A percentile compares a stretch with the other conserved stretches of the same genome.
Conservation (phyloP, 768 basidiomycete species). For the Strobilomyces echinocephalus region DNA sequence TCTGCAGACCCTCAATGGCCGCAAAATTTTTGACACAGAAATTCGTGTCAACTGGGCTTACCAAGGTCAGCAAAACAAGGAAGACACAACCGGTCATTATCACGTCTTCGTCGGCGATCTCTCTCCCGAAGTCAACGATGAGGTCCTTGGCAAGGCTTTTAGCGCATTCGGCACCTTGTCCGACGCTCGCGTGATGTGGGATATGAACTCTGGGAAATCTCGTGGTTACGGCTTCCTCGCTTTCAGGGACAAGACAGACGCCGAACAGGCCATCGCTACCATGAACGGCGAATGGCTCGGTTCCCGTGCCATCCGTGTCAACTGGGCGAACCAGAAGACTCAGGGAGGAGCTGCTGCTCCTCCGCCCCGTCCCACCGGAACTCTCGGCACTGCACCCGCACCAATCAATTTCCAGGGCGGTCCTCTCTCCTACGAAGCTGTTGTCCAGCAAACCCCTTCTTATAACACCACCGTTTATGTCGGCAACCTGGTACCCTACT, state of each 20-base stretch:
- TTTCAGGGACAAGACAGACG: slow-evolving; percentile 98
- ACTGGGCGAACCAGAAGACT: slow-evolving; percentile 99
- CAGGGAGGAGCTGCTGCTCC: slow-evolving; percentile 47
- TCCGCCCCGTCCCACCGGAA: slow-evolving; percentile 39
- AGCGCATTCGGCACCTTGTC: slow-evolving; percentile 94
- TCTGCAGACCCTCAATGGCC: slow-evolving; percentile 95
- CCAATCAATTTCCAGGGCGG: slow-evolving; percentile 90
- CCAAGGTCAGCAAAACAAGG: slow-evolving; percentile 97
- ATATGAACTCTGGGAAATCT: slow-evolving; percentile 99
- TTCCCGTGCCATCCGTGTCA: slow-evolving; percentile 95
- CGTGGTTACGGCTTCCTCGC: slow-evolving; percentile 98
- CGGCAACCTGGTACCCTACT: slow-evolving; percentile 96
- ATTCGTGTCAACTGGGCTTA: slow-evolving; percentile 99
- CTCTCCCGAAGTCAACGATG: slow-evolving; percentile 97
- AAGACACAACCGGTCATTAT: slow-evolving; percentile 95
- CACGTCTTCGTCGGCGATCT: slow-evolving; percentile 99
- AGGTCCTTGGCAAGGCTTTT: slow-evolving; percentile 94
- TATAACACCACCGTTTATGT: slow-evolving; percentile 98
- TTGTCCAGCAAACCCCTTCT: slow-evolving; percentile 87
- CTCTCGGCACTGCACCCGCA: slow-evolving; percentile 67
- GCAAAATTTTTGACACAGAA: slow-evolving; percentile 99
- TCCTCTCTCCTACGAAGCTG: slow-evolving; percentile 87
- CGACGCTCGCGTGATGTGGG: slow-evolving; percentile 99
- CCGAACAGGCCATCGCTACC: slow-evolving; percentile 97
- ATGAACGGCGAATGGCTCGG: slow-evolving; percentile 99